Evolutionary conservation across 106 monocot genomes (phyloP).

Genomic region (Dendrobium nobile): DNA sequence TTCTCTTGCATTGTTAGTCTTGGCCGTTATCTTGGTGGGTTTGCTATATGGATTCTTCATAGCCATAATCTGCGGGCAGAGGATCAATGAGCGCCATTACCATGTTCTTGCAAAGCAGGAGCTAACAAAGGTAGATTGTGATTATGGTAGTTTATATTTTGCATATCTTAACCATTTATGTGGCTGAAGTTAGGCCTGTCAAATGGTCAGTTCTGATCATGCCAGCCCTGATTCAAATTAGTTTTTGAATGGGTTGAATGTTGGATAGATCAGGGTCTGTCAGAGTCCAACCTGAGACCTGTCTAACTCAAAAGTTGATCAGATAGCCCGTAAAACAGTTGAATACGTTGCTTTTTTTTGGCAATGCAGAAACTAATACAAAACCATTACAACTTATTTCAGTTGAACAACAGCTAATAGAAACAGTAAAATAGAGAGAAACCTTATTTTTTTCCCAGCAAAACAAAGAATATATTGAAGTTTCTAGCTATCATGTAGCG

Average conservation of each 20-base stretch:
- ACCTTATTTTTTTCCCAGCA: neutral
- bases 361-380: neutral
- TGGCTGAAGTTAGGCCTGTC: neutral
- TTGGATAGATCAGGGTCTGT: neutral
- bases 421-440: neutral
- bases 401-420: neutral
- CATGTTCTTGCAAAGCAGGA: slow-evolving; percentile 99
- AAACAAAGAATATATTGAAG: neutral
- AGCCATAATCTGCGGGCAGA: slow-evolving; percentile 94
- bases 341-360: too few species aligned
- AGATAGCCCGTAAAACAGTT: too few species aligned
- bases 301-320: too few species aligned
- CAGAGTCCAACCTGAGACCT: neutral
- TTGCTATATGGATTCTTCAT: slow-evolving; percentile 97
- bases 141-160: slow-evolving; percentile 1
- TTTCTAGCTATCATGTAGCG: neutral
- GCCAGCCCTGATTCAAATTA: neutral
- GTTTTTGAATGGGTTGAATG: neutral
- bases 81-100: slow-evolving; percentile 89
- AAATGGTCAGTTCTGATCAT: neutral
- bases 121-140: slow-evolving; percentile 68
- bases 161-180: neutral
- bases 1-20: slow-evolving; percentile 35
- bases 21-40: slow-evolving; percentile 77
- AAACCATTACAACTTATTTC: neutral